Percentiles rank a stretch among this genome's conserved stretches.
Conservation (phyloP, 2,329 filamentous ascomycete species). For the Aspergillus pseudotamarii region DNA sequence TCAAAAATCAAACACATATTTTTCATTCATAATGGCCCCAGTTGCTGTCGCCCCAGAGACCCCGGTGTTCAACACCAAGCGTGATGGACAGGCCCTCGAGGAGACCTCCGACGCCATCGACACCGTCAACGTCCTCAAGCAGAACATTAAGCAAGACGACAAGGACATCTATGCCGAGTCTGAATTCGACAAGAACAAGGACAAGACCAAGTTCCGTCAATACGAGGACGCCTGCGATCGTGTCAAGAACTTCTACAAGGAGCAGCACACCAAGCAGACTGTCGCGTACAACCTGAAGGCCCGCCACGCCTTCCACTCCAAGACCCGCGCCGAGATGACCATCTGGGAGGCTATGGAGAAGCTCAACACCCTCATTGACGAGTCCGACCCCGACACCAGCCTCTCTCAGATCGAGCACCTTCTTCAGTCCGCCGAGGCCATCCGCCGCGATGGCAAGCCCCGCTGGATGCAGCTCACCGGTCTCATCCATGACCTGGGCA, state of each 20-base stretch:
- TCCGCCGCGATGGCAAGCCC: slow-evolving; percentile 69
- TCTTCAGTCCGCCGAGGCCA: slow-evolving; percentile 85
- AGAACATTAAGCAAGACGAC: slow-evolving; percentile 51
- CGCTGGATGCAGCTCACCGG: slow-evolving; percentile 53
- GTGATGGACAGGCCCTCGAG: slow-evolving; percentile 61
- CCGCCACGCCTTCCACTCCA: slow-evolving; percentile 69
- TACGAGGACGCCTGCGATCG: slow-evolving; percentile 82
- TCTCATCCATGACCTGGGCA: slow-evolving; percentile 52
- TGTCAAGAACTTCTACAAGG: slow-evolving; percentile 84
- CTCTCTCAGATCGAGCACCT: slow-evolving; percentile 89
- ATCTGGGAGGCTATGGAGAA: slow-evolving; percentile 93
- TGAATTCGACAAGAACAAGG: slow-evolving; percentile 72
- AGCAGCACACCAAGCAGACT: slow-evolving; percentile 63
- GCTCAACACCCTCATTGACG: slow-evolving; percentile 86
- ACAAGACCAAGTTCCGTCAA: slow-evolving; percentile 79
- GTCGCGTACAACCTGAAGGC: slow-evolving; percentile 78
- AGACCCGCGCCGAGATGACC: slow-evolving; percentile 74
- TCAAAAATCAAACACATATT: background rate
- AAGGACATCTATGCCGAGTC: slow-evolving; percentile 56
- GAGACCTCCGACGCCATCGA: slow-evolving; percentile 62
- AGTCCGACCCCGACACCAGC: slow-evolving; percentile 85
- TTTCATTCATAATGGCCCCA: slow-evolving; percentile 31
- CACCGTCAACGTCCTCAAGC: slow-evolving; percentile 62
- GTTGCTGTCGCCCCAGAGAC: slow-evolving; percentile 28
- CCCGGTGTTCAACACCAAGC: slow-evolving; percentile 43